Percentiles rank a stretch among this genome's conserved stretches.
Conservation (phyloP, 1,284 basidiomycete species). For the Ustilago lituana region DNA sequence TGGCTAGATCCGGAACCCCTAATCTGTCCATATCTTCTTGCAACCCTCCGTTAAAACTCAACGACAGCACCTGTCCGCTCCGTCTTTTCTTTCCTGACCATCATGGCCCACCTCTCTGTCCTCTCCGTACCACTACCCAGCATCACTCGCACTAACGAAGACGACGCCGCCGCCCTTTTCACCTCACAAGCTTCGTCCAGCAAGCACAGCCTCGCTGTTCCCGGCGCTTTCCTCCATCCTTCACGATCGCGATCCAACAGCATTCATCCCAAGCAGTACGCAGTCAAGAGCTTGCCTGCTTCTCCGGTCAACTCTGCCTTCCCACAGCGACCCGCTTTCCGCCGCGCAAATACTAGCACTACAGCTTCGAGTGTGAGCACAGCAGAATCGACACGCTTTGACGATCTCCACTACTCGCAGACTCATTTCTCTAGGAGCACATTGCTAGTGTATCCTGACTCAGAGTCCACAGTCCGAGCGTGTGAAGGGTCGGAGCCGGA, state of each 20-base stretch:
- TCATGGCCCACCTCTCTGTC: conserved; percentile 38
- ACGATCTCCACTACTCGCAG: conserved; percentile 41
- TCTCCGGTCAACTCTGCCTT: conserved; percentile 21
- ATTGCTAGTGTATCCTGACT: conserved; percentile 28
- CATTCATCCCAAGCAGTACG: conserved; percentile 1
- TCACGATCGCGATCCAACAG: conserved; percentile 19
- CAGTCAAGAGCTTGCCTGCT: conserved; percentile 12
- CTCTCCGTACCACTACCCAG: conserved; percentile 17
- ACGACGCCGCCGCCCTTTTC: conserved; percentile 10
- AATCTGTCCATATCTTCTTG: no score
- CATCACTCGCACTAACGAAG: conserved; percentile 13
- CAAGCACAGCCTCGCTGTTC: conserved; percentile 19
- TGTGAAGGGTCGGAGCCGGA: conserved; percentile 3
- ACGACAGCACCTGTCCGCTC: no score
- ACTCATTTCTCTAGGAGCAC: conserved; percentile 42
- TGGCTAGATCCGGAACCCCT: conserved; percentile 19
- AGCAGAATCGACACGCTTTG: conserved; percentile 13
- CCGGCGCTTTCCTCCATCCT: conserved; percentile 9
- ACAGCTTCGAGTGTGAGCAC: conserved; percentile 15
- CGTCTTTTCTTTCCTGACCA: conserved; percentile 8
- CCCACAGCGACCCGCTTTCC: conserved; percentile 23
- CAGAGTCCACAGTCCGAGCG: conserved; percentile 1
- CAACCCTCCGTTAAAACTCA: no score
- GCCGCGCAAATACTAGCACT: conserved; percentile 17
- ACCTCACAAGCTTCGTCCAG: conserved; percentile 14